A percentile compares a stretch with the other conserved stretches of the same genome.
Evolutionary conservation across 2,329 filamentous ascomycete genomes (phyloP).

Genomic region (Chaetomiaceae sp.): DNA sequence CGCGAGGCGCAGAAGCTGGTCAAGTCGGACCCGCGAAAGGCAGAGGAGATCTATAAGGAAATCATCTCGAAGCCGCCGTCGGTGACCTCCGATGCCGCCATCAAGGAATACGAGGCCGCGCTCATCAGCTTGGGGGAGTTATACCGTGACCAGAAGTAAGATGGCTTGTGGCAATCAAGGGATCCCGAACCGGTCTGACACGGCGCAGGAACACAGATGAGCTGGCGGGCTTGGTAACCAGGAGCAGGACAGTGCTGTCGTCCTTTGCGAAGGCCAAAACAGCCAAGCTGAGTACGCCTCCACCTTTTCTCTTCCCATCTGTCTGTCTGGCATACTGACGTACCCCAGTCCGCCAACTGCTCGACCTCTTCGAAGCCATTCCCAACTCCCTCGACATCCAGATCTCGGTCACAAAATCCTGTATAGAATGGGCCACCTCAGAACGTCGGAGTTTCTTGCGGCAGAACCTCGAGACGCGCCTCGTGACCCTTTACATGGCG

Average conservation of each 20-base stretch:
- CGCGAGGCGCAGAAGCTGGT: constrained; percentile 82
- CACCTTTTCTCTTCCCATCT: neutral
- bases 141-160: constrained; percentile 82
- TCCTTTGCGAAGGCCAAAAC: constrained; percentile 99
- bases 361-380: constrained; percentile 91
- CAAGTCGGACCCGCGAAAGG: constrained; percentile 76
- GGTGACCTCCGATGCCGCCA: constrained; percentile 74
- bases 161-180: constrained; percentile 18
- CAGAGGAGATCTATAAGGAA: constrained; percentile 83
- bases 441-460: constrained; percentile 94
- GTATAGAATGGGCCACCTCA: constrained; percentile 97
- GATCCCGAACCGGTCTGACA: constrained; percentile 9
- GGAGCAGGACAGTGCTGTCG: constrained; percentile 85
- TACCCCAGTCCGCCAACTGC: constrained; percentile 78
- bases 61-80: constrained; percentile 82
- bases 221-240: constrained; percentile 83
- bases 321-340: neutral
- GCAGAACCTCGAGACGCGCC: constrained; percentile 94
- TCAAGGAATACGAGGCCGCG: constrained; percentile 87
- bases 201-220: constrained; percentile 67
- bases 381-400: constrained; percentile 93
- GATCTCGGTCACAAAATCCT: constrained; percentile 93
- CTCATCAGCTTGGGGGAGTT: constrained; percentile 86
- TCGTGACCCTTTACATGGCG: constrained; percentile 91
- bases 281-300: constrained; percentile 81